Percentiles rank a stretch among this genome's conserved stretches.
phyloP scores from a whole-genome alignment of 257 asterid species.

The Misopates orontium region DNA sequence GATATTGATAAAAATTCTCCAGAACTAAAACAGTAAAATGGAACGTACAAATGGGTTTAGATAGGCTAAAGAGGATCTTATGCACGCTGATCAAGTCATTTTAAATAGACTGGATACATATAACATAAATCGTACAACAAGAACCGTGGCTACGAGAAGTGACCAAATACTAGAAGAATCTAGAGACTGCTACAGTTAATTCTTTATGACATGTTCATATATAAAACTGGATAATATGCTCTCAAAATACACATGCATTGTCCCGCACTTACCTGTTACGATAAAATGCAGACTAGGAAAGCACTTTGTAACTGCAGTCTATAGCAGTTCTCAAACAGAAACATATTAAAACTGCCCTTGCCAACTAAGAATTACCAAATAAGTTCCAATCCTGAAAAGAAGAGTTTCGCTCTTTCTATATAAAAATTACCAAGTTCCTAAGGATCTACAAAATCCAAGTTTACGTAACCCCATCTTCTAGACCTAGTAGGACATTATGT shows the following conservation, averaged over 20 bases:
- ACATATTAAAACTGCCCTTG: neutral
- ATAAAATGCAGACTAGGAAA: neutral
- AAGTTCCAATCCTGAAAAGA: neutral
- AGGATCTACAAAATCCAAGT: conserved; percentile 4
- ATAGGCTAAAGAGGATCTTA: neutral
- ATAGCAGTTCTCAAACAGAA: neutral
- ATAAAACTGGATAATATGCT: neutral
- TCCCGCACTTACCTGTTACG: neutral
- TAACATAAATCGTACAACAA: neutral
- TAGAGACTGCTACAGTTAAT: neutral
- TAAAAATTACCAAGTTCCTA: neutral
- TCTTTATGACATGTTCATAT: neutral
- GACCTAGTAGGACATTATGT: neutral
- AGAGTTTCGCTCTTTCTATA: neutral
- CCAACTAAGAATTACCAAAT: no score
- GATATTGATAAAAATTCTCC: neutral
- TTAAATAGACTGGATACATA: neutral
- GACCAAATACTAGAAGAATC: neutral
- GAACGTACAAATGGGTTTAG: neutral
- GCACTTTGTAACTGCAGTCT: neutral
- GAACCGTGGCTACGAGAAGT: neutral
- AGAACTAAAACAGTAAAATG: neutral
- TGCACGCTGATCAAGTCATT: neutral
- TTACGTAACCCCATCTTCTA: neutral
- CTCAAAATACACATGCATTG: neutral